Evolutionary conservation across 78 protist genomes (phyloP).

Genomic region (Dictyostelium citrinum): DNA sequence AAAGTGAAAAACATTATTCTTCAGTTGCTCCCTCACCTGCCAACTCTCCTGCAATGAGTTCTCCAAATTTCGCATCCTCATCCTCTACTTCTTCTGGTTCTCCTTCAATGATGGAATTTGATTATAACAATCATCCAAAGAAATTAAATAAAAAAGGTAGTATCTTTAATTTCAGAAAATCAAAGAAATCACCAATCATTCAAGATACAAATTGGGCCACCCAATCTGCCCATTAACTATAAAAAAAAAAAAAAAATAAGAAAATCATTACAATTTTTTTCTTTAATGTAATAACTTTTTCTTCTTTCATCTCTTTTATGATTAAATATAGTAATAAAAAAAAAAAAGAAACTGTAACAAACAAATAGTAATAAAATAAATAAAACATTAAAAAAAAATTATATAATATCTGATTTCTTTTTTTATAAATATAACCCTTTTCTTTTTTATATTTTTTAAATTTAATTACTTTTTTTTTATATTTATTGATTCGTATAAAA

Average conservation of each 20-base stretch:
- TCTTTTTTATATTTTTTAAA: too few species aligned
- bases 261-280: too few species aligned
- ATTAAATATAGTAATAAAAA: too few species aligned
- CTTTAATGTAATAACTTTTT: too few species aligned
- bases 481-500: background rate
- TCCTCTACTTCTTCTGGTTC: conserved; percentile 9
- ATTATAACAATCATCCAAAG: background rate
- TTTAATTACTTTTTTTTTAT: background rate
- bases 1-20: background rate
- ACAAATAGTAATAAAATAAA: background rate
- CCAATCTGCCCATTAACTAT: conserved; percentile 13
- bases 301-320: too few species aligned
- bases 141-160: conserved; percentile 12
- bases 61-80: conserved; percentile 29
- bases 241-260: background rate
- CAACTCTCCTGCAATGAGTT: background rate
- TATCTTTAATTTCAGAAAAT: background rate
- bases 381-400: too few species aligned
- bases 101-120: conserved; percentile 15
- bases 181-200: conserved; percentile 2
- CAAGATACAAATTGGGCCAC: conserved; percentile 11
- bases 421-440: too few species aligned
- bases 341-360: background rate
- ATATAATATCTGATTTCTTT: background rate
- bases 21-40: conserved; percentile 5